A percentile compares a stretch with the other conserved stretches of the same genome.
phyloP scores from a whole-genome alignment of 2,329 filamentous ascomycete genomes.

The Eutypella sp. region DNA sequence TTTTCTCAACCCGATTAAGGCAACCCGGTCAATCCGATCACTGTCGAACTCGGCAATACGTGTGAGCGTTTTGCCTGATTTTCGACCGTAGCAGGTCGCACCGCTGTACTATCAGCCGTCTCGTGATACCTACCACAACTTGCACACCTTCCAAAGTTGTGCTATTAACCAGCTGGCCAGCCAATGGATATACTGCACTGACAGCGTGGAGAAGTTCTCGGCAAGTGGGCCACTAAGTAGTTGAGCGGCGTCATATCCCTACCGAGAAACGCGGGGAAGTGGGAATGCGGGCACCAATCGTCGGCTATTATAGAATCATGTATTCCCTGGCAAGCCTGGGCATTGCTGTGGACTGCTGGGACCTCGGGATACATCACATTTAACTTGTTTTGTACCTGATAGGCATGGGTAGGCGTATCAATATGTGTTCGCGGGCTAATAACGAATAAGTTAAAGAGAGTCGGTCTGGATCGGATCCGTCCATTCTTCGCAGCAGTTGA shows the following conservation, averaged over 20 bases:
- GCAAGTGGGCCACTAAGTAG: slow-evolving; percentile 8
- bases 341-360: too few relatives aligned
- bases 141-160: too few relatives aligned
- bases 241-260: not conserved
- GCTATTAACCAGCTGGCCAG: not conserved
- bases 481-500: too few relatives aligned
- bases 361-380: too few relatives aligned
- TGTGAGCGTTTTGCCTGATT: not conserved
- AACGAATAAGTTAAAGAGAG: too few relatives aligned
- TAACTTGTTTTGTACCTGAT: too few relatives aligned
- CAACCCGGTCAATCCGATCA: not conserved
- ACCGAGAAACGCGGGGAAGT: slow-evolving; percentile 5
- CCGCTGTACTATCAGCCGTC: not conserved
- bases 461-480: too few relatives aligned
- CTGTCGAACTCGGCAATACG: too few relatives aligned
- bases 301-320: too few relatives aligned
- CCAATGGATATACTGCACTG: not conserved
- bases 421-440: too few relatives aligned
- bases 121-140: not conserved
- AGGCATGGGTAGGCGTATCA: too few relatives aligned
- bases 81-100: not conserved
- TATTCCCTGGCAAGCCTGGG: too few relatives aligned
- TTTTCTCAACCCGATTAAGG: not conserved
- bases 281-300: slow-evolving; percentile 17
- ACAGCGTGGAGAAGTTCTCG: slow-evolving; percentile 1